A percentile compares a stretch with the other conserved stretches of the same genome.
Evolutionary conservation across 805 yeast species (phyloP).

Genomic region (Yarrowia phangngaensis): DNA sequence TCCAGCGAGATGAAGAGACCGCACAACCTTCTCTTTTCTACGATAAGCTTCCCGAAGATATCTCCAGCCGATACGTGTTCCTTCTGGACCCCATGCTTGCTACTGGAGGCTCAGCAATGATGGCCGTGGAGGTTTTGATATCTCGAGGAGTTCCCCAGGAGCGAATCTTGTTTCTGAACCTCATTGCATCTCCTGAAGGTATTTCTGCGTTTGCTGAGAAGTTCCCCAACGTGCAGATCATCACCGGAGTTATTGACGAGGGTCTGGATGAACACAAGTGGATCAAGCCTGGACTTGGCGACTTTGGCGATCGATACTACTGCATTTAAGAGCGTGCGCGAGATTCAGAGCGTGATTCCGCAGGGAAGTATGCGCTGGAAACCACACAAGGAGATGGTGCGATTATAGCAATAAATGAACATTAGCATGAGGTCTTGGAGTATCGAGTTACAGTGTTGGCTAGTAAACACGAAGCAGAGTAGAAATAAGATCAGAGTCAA

Average conservation of each 20-base stretch:
- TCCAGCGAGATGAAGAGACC: conserved; percentile 97
- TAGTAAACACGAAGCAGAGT: no score
- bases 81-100: conserved; percentile 96
- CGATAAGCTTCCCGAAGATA: conserved; percentile 92
- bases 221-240: conserved; percentile 80
- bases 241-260: conserved; percentile 91
- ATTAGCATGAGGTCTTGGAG: no score
- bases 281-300: conserved; percentile 94
- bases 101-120: conserved; percentile 96
- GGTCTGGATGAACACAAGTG: conserved; percentile 79
- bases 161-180: conserved; percentile 82
- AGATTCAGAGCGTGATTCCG: no score
- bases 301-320: conserved; percentile 96
- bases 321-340: conserved; percentile 61
- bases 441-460: no score
- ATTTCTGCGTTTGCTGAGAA: conserved; percentile 68
- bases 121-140: conserved; percentile 90
- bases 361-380: no score
- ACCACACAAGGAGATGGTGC: no score
- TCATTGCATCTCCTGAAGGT: conserved; percentile 95
- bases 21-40: conserved; percentile 88
- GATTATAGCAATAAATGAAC: no score
- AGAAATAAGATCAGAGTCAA: no score
- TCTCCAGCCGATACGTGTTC: conserved; percentile 81
- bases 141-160: conserved; percentile 84